These are phyloP conservation scores for Mortierella sp. DNA, from an alignment of 371 early-diverging fungal species.

Conservation along the genomic window DNA sequence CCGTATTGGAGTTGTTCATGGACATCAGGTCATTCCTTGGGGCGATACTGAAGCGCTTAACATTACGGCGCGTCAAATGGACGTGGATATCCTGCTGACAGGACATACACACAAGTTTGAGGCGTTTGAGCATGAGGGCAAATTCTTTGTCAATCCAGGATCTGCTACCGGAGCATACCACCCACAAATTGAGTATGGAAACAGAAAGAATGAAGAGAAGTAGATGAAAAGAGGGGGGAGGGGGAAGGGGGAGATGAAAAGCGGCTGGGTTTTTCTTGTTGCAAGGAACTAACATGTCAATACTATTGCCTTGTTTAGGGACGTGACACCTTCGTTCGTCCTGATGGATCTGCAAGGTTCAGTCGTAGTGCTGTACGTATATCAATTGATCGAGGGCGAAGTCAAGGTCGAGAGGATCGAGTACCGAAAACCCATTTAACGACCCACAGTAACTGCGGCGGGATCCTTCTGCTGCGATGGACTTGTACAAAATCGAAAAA, in stretches of 20 bases:
- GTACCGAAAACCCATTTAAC: conserved; percentile 78
- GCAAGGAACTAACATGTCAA: neutral
- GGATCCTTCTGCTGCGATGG: too few species aligned
- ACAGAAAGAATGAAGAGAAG: too few species aligned
- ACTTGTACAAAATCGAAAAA: too few species aligned
- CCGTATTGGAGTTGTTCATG: conserved; percentile 88
- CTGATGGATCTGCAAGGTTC: conserved; percentile 92
- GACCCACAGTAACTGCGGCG: too few species aligned
- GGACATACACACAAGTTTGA: conserved; percentile 93
- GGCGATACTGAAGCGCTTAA: conserved; percentile 86
- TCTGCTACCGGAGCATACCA: conserved; percentile 90
- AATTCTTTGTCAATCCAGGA: conserved; percentile 95
- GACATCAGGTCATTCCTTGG: conserved; percentile 91
- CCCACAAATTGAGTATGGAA: conserved; percentile 59
- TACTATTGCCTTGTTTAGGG: conserved; percentile 40
- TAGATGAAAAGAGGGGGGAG: too few species aligned
- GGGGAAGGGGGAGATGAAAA: too few species aligned
- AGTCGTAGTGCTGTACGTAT: conserved; percentile 87
- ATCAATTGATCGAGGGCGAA: conserved; percentile 89
- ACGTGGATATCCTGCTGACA: conserved; percentile 88
- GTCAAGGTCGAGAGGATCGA: conserved; percentile 94
- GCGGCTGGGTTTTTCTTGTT: too few species aligned
- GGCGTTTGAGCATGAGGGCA: conserved; percentile 88
- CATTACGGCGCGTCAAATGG: conserved; percentile 85
- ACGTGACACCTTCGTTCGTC: conserved; percentile 89